phyloP scores from a whole-genome alignment of 2,329 filamentous ascomycete species.

The Calonectria henricotiae region DNA sequence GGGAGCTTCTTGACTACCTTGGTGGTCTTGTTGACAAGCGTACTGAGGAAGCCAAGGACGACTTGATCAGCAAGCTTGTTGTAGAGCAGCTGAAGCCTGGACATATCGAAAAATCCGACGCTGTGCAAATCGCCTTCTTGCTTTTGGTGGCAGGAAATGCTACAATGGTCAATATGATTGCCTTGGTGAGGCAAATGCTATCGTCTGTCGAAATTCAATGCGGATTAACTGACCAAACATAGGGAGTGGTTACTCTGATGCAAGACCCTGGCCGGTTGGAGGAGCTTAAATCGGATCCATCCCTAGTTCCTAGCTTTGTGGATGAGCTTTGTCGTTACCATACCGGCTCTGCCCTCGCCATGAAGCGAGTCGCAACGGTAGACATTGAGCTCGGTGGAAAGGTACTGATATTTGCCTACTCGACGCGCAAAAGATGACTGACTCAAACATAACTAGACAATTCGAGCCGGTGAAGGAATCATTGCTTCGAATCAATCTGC shows the following conservation, averaged over 20 bases:
- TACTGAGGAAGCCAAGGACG: constrained; percentile 59
- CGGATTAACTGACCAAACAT: neutral
- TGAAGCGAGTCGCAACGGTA: constrained; percentile 65
- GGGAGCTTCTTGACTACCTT: constrained; percentile 65
- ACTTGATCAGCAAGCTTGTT: constrained; percentile 65
- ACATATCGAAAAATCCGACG: constrained; percentile 60
- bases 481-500: constrained; percentile 66
- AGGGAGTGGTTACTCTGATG: constrained; percentile 64
- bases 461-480: constrained; percentile 64
- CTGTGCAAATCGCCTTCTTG: constrained; percentile 66
- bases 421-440: too few species aligned
- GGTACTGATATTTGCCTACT: constrained; percentile 40
- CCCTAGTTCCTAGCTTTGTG: constrained; percentile 60
- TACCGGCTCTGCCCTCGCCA: constrained; percentile 65
- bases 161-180: constrained; percentile 69
- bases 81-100: constrained; percentile 61
- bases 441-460: constrained; percentile 49
- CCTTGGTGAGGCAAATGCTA: constrained; percentile 55
- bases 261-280: constrained; percentile 63
- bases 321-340: constrained; percentile 68
- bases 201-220: neutral
- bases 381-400: constrained; percentile 64
- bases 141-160: constrained; percentile 69
- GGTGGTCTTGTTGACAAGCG: constrained; percentile 61
- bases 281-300: constrained; percentile 60